phyloP scores from a whole-genome alignment of 106 monocot genomes.

The Posidonia australis region DNA sequence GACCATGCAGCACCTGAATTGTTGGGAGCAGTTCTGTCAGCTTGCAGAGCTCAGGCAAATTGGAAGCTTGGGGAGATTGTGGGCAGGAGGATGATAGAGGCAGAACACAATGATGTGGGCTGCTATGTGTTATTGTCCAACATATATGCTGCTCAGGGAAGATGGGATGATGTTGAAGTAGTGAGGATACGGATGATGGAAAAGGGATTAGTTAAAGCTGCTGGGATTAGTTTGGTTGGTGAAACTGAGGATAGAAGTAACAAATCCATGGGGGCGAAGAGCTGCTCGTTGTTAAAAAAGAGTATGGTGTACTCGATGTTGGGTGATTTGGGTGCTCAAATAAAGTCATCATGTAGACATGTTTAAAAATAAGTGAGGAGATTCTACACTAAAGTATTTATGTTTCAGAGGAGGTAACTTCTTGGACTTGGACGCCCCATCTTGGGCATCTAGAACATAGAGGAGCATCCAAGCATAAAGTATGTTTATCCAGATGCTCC shows the following conservation, averaged over 20 bases:
- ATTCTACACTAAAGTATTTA: too few relatives aligned
- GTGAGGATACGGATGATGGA: constrained; percentile 37
- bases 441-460: too few relatives aligned
- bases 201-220: constrained; percentile 2
- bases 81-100: constrained; percentile 17
- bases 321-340: background rate
- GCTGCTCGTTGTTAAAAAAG: background rate
- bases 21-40: constrained; percentile 23
- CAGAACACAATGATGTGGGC: constrained; percentile 14
- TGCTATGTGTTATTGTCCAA: constrained; percentile 46
- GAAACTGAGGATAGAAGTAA: background rate
- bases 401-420: too few relatives aligned
- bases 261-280: background rate
- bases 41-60: constrained; percentile 12
- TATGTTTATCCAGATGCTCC: too few relatives aligned
- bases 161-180: constrained; percentile 29
- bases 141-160: constrained; percentile 26
- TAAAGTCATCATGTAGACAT: background rate
- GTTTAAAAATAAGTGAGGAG: too few relatives aligned
- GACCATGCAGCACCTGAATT: background rate
- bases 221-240: constrained; percentile 1
- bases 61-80: constrained; percentile 26
- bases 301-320: background rate
- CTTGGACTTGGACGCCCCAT: too few relatives aligned
- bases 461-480: too few relatives aligned